Percentiles rank a stretch among this genome's conserved stretches.
These are phyloP conservation scores for Vicia sativa DNA, from an alignment of 306 rosid species.

Conservation along the genomic window DNA sequence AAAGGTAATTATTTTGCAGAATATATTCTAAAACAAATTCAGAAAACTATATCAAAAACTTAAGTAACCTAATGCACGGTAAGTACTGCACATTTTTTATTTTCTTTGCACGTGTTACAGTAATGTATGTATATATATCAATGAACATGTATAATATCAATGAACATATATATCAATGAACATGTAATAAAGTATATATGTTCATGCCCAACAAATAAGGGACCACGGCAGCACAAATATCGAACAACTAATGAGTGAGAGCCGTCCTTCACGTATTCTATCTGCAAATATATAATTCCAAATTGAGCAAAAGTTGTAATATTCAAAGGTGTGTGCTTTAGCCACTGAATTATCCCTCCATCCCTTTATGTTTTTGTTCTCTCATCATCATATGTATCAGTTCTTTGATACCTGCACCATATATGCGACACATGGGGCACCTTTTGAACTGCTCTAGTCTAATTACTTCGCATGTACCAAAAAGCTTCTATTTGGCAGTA, in stretches of 20 bases:
- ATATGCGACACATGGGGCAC: constrained; percentile 5
- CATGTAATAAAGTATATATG: not conserved
- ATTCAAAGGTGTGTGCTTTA: constrained; percentile 47
- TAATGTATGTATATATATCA: too few relatives aligned
- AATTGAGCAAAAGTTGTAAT: constrained; percentile 30
- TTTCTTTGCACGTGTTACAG: too few relatives aligned
- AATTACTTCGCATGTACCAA: not conserved
- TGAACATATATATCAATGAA: not conserved
- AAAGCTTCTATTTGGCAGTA: constrained; percentile 40
- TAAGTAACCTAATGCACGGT: not conserved
- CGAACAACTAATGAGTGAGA: too few relatives aligned
- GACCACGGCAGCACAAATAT: constrained; percentile 44
- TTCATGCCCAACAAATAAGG: constrained; percentile 49
- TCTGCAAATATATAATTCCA: constrained; percentile 32
- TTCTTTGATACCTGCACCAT: constrained; percentile 4
- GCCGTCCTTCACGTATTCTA: constrained; percentile 34
- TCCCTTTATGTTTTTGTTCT: constrained; percentile 22
- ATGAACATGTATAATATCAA: too few relatives aligned
- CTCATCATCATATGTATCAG: constrained; percentile 35
- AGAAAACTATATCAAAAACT: too few relatives aligned
- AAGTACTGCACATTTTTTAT: not conserved
- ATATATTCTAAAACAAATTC: not conserved
- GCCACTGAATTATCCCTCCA: constrained; percentile 25
- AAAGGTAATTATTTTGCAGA: not conserved
- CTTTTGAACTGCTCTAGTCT: constrained; percentile 23